Conservation (phyloP, 2,329 filamentous ascomycete species). For the Ceratocystis cubensis region DNA sequence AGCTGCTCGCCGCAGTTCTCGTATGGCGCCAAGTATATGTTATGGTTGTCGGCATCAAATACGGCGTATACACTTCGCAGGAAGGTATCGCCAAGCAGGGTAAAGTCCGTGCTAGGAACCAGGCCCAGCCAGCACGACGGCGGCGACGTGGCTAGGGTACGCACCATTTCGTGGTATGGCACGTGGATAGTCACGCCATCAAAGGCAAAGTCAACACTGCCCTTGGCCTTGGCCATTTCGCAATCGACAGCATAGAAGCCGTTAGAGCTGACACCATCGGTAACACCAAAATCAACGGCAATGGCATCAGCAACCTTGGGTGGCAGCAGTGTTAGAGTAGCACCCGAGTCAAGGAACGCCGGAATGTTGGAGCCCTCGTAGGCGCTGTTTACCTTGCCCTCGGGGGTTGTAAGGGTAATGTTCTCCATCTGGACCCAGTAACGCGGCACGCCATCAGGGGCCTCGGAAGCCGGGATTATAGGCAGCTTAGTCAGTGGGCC, state of each 20-base stretch:
- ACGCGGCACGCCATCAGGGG: slow-evolving; percentile 41
- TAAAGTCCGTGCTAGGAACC: slow-evolving; percentile 35
- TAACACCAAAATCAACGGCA: slow-evolving; percentile 37
- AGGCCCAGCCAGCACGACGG: slow-evolving; percentile 39
- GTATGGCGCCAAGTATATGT: slow-evolving; percentile 40
- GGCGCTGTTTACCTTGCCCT: slow-evolving; percentile 24
- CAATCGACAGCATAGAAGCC: slow-evolving; percentile 40
- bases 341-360: slow-evolving; percentile 59
- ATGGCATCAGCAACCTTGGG: slow-evolving; percentile 39
- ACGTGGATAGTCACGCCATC: slow-evolving; percentile 37
- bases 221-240: slow-evolving; percentile 30
- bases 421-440: slow-evolving; percentile 42
- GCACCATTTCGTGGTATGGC: slow-evolving; percentile 36
- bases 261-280: slow-evolving; percentile 28
- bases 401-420: slow-evolving; percentile 33
- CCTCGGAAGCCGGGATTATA: slow-evolving; percentile 43
- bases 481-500: slow-evolving; percentile 49
- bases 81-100: slow-evolving; percentile 43
- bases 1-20: slow-evolving; percentile 34
- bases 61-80: slow-evolving; percentile 41
- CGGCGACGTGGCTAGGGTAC: slow-evolving; percentile 22
- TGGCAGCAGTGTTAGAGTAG: slow-evolving; percentile 55
- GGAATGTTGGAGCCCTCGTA: slow-evolving; percentile 34
- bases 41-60: slow-evolving; percentile 39
- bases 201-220: slow-evolving; percentile 40